A percentile compares a stretch with the other conserved stretches of the same genome.
phyloP scores from a whole-genome alignment of 441 rosid genomes.

The Adansonia madagascariensis region DNA sequence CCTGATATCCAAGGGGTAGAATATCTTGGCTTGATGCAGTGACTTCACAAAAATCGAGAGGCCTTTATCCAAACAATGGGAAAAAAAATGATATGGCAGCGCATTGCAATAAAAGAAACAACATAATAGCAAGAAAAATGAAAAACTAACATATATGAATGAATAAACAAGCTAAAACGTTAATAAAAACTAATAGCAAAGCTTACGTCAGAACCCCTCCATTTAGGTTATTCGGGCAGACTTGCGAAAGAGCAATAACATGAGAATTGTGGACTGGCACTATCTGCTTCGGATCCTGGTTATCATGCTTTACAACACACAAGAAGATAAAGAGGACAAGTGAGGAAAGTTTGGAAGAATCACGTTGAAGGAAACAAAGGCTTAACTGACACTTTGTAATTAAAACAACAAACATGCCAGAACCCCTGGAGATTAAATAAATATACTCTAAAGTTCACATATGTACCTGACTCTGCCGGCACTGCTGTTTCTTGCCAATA shows the following conservation, averaged over 20 bases:
- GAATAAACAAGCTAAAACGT: slow-evolving; percentile 18
- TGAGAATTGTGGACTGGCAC: slow-evolving; percentile 85
- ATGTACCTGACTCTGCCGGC: slow-evolving; percentile 72
- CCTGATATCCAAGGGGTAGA: slow-evolving; percentile 65
- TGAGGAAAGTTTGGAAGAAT: slow-evolving; percentile 33
- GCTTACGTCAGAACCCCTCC: slow-evolving; percentile 83
- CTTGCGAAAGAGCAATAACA: slow-evolving; percentile 78
- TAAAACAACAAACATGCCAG: neutral
- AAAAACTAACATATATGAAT: slow-evolving; percentile 10
- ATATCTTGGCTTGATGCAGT: slow-evolving; percentile 66
- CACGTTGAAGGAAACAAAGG: slow-evolving; percentile 20
- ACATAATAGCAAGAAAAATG: slow-evolving; percentile 20
- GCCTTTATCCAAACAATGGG: slow-evolving; percentile 64
- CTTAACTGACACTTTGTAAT: neutral
- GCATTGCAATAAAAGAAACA: slow-evolving; percentile 29
- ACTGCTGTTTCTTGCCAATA: slow-evolving; percentile 76
- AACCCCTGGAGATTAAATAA: neutral
- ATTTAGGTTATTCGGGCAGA: slow-evolving; percentile 77
- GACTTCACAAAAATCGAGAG: slow-evolving; percentile 87
- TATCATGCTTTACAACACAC: slow-evolving; percentile 62
- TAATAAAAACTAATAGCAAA: slow-evolving; percentile 24
- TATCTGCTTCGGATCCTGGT: slow-evolving; percentile 72
- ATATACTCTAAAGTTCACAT: slow-evolving; percentile 13
- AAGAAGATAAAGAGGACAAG: slow-evolving; percentile 34
- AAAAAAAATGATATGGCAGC: slow-evolving; percentile 25